Evolutionary conservation across 1,284 basidiomycete species (phyloP).

Genomic region (Jaminaea rosea): DNA sequence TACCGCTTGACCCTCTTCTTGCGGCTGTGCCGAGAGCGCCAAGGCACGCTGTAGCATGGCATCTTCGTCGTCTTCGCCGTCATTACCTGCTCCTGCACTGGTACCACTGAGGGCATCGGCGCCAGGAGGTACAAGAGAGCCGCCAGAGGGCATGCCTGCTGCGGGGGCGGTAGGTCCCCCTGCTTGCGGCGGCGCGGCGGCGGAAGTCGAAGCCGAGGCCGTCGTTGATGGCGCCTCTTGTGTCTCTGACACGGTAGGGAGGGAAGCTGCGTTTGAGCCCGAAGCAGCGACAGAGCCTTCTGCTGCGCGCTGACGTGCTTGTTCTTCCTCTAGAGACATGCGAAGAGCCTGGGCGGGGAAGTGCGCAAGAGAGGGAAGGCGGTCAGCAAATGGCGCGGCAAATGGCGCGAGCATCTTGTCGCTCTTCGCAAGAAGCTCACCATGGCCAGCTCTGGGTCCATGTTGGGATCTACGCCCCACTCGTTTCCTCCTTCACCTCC

Average conservation of each 20-base stretch:
- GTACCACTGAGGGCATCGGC: constrained; percentile 23
- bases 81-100: constrained; percentile 28
- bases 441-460: constrained; percentile 96
- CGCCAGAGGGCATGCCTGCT: constrained; percentile 21
- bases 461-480: constrained; percentile 83
- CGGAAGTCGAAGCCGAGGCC: background rate
- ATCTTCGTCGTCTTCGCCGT: constrained; percentile 34
- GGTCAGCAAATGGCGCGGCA: constrained; percentile 10
- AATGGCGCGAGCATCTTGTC: background rate
- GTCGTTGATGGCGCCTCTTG: constrained; percentile 4
- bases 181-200: background rate
- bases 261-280: constrained; percentile 17
- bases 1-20: too few relatives aligned
- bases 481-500: constrained; percentile 55
- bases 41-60: constrained; percentile 38
- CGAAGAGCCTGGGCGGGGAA: constrained; percentile 66
- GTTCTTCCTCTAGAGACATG: constrained; percentile 95
- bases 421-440: constrained; percentile 50
- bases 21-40: constrained; percentile 32
- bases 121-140: constrained; percentile 33
- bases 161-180: background rate
- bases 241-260: constrained; percentile 23
- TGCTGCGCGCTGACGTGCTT: constrained; percentile 60
- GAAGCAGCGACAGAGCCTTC: constrained; percentile 13
- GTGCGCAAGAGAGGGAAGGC: background rate